A percentile compares a stretch with the other conserved stretches of the same genome.
Conservation (phyloP, 805 yeast genomes). For the Saturnispora bothae region DNA sequence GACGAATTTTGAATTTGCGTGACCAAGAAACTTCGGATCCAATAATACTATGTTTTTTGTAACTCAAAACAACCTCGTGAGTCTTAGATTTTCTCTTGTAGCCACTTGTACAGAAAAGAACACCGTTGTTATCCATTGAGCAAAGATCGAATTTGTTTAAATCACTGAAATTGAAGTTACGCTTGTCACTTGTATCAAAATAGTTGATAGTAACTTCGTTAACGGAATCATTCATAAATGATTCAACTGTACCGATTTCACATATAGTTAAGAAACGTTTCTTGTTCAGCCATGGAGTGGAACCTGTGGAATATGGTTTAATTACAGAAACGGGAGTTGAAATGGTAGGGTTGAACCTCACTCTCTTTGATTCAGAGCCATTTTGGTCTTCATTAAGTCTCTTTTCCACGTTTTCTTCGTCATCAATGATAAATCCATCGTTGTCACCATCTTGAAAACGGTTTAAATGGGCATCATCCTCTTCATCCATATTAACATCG, state of each 20-base stretch:
- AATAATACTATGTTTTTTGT: conserved; percentile 56
- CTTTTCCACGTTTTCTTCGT: conserved; percentile 35
- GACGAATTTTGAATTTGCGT: conserved; percentile 31
- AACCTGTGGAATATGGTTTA: conserved; percentile 73
- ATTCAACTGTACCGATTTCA: conserved; percentile 70
- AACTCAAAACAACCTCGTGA: conserved; percentile 33
- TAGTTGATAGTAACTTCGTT: conserved; percentile 65
- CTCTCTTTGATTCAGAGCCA: conserved; percentile 7
- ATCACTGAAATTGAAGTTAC: conserved; percentile 83
- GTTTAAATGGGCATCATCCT: conserved; percentile 16
- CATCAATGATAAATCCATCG: conserved; percentile 53
- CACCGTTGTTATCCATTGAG: conserved; percentile 55
- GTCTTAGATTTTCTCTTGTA: conserved; percentile 15
- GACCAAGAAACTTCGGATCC: conserved; percentile 74
- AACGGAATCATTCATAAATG: conserved; percentile 57
- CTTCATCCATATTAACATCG: conserved; percentile 16
- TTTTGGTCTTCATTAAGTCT: conserved; percentile 11
- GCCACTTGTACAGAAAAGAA: conserved; percentile 45
- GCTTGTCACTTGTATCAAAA: conserved; percentile 64
- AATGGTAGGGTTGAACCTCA: background rate
- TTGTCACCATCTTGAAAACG: conserved; percentile 26
- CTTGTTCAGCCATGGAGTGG: conserved; percentile 65
- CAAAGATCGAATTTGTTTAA: conserved; percentile 62
- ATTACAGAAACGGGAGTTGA: background rate
- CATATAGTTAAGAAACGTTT: conserved; percentile 77